These are phyloP conservation scores for Metschnikowia continentalis DNA, from an alignment of 805 yeast species.

Conservation along the genomic window DNA sequence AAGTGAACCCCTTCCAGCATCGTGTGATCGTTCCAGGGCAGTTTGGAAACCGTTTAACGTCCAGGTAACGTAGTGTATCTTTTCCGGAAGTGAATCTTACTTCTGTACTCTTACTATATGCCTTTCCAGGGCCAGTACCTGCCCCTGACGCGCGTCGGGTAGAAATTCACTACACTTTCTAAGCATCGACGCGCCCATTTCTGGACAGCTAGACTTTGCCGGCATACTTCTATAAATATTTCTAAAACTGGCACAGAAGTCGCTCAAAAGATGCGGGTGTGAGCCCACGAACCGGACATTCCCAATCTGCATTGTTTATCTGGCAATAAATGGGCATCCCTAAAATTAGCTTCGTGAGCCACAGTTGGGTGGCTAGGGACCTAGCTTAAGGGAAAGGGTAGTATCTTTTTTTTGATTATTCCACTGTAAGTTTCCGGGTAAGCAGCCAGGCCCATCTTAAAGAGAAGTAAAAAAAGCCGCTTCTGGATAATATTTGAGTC, in stretches of 20 bases:
- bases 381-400: too few species aligned
- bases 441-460: background rate
- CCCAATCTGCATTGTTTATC: background rate
- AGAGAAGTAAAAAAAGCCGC: background rate
- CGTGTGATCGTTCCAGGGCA: background rate
- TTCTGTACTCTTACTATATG: background rate
- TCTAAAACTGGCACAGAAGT: background rate
- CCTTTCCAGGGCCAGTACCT: background rate
- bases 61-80: background rate
- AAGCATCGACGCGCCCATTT: background rate
- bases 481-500: background rate
- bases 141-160: slow-evolving; percentile 2
- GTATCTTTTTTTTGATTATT: too few species aligned
- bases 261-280: background rate
- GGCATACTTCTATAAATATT: background rate
- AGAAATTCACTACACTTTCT: background rate
- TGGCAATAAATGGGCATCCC: background rate
- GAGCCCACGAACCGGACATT: background rate
- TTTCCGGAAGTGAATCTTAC: background rate
- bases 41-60: background rate
- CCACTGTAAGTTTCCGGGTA: too few species aligned
- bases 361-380: background rate
- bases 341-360: background rate
- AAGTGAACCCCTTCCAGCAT: background rate
- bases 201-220: background rate